Evolutionary conservation across 306 rosid genomes (phyloP), one percentile per base, ranked within the genome.

Genomic region (Betula pendula): DNA sequence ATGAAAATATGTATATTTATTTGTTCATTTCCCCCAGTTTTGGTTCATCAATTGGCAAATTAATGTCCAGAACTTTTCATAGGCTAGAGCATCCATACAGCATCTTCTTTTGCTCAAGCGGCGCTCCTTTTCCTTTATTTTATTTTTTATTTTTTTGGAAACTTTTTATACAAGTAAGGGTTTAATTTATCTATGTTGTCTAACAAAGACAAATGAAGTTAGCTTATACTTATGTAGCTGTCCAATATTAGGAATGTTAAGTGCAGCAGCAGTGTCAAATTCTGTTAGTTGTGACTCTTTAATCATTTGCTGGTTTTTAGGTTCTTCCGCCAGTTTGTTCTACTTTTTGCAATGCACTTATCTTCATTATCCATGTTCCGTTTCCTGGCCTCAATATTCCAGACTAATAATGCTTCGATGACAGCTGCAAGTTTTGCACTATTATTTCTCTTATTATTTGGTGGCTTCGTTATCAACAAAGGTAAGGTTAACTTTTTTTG

Each of bases 321-420:
- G 85, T 85, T 85, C 77, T 78, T 85, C 63, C 35, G 75, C 66
- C 83, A 81, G 29, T 81, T 85, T 25, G 29, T 81, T 78, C 42
- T 85, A 7, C 81, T 85, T 19, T 81, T 85, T 65, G 38, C 43
- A 16, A 8, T 72, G 25, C 83, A 81, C 62, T 16, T 81, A 9
- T 45, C 83, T 29, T 78, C 88, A 19, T 47, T 77, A 74, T 84
- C 87, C 44, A 77, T 84, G 84, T 81, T 73, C 55, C 87, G 83
- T 19, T 80, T 84, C 38, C 6, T 84, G 33, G 85, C 85, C 31
- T 80, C 85, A 3, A 9, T 80, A 31, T 80, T 63, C 56, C 81
- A 52, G 40, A 81, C 73, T 47, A 27, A 50, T 16, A 75, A 51
- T 60, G 72, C 80, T 56, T 31, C 87, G 7, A 33, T 74, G 51